Base-by-base conservation (phyloP, 2,329 filamentous ascomycete species). In the Trichoderma harzianum region DNA sequence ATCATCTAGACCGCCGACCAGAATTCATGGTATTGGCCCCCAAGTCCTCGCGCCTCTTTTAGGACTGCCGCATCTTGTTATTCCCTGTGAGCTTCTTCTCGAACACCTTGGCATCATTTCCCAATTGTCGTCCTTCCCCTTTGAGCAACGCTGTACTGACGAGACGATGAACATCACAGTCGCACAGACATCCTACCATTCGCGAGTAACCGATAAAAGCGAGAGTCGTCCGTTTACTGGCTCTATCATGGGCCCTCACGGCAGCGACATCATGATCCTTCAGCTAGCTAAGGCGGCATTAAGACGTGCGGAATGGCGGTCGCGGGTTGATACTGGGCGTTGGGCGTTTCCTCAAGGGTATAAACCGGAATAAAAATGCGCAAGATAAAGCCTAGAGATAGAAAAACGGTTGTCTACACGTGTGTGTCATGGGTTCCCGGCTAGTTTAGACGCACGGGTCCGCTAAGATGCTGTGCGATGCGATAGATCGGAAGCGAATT, bases 181-280 rank as follows among this genome's bases (percentile, higher is more conserved):
- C 63, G 30, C 71, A 60, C 71, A 72, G 57, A 58, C 77, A 7
- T 74, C 78, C 1, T 81, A 81, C 39, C 53, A 77, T 18, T 82
- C 79, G 14, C 74, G 72, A 3, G 74, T 81, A 39, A 80, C 76
- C 24, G 75, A 72, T 0, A 72, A 57, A 47, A 74, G 64, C 5
- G 80, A 82, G 51, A 78, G 79, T 12, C 74, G 74, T 2, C 77
- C 80, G 3, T 71, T 82, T 5, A 80, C 77, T 18, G 76, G 76
- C 34, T 79, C 79, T 28, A 34, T 82, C 10, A 71, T 81, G 24
- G 78, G 80, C 2, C 55, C 76, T 5, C 72, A 62, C 7, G 78
- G 77, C 4, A 76, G 78, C 53, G 79, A 79, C 18, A 21, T 76
- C 2, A 73, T 72, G 36, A 69, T 79, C 21, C 70, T 81, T 28